phyloP scores from a whole-genome alignment of 1,139 yeast genomes.

The Yamadazyma trypodendri region DNA sequence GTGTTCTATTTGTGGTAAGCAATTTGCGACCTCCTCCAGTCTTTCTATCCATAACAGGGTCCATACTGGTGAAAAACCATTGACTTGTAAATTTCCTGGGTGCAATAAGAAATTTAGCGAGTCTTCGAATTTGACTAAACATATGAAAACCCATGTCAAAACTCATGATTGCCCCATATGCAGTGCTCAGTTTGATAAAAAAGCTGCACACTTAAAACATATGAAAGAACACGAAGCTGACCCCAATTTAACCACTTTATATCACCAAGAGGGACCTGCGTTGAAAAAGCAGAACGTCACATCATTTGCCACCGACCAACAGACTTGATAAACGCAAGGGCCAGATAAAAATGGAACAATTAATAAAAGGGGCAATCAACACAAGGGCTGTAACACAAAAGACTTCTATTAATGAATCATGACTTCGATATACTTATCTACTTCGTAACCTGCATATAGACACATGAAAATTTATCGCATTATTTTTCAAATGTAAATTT shows the following conservation, averaged over 20 bases:
- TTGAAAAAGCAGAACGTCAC: not conserved
- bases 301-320: not conserved
- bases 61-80: constrained; percentile 72
- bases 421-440: too few relatives aligned
- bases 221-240: constrained; percentile 20
- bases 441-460: constrained; percentile 1
- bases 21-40: constrained; percentile 54
- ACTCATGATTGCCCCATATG: constrained; percentile 52
- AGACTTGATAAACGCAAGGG: too few relatives aligned
- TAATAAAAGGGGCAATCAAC: too few relatives aligned
- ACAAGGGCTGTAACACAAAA: too few relatives aligned
- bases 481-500: not conserved
- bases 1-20: constrained; percentile 49
- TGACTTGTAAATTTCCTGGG: constrained; percentile 72
- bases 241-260: not conserved
- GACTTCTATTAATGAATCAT: too few relatives aligned
- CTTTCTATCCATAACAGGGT: constrained; percentile 54
- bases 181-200: constrained; percentile 49
- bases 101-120: constrained; percentile 88
- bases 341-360: too few relatives aligned
- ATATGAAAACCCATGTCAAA: constrained; percentile 66
- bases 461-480: not conserved
- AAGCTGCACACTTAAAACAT: constrained; percentile 42
- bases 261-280: not conserved
- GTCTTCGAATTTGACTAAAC: constrained; percentile 84